Conservation (phyloP, 2,329 filamentous ascomycete genomes). For the Apiospora kogelbergensis region DNA sequence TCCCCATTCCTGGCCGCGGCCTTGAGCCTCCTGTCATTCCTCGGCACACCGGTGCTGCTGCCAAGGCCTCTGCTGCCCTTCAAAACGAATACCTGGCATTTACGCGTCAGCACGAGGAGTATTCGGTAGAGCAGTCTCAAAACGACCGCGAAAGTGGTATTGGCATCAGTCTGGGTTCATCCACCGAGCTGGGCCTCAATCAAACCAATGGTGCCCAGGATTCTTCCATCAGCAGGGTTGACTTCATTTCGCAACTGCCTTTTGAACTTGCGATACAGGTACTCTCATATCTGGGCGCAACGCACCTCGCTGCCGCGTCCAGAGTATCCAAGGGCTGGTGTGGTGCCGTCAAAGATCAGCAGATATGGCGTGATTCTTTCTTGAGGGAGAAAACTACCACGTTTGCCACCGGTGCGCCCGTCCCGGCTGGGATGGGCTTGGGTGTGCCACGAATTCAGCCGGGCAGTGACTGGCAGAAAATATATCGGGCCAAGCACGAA, state of each 20-base stretch:
- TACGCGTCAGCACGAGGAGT: conserved; percentile 38
- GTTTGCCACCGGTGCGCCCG: conserved; percentile 55
- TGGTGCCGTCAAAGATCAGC: conserved; percentile 47
- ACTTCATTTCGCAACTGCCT: conserved; percentile 58
- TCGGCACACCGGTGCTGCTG: conserved; percentile 57
- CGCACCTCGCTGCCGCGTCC: conserved; percentile 48
- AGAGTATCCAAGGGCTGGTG: conserved; percentile 54
- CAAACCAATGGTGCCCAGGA: conserved; percentile 35
- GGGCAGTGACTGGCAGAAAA: conserved; percentile 79
- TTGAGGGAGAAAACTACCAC: conserved; percentile 60
- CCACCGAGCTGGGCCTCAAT: conserved; percentile 34
- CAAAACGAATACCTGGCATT: conserved; percentile 52
- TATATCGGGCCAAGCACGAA: conserved; percentile 75
- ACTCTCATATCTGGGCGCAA: conserved; percentile 55
- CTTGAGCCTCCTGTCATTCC: conserved; percentile 62
- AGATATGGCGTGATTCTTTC: conserved; percentile 65
- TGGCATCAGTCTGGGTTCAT: conserved; percentile 53
- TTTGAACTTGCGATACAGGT: conserved; percentile 60
- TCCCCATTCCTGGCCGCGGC: conserved; percentile 49
- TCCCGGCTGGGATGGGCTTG: conserved; percentile 54
- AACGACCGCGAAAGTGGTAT: conserved; percentile 66
- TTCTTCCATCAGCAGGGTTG: conserved; percentile 43
- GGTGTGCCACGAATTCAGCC: conserved; percentile 56
- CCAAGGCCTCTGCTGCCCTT: conserved; percentile 59
- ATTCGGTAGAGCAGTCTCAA: conserved; percentile 47